Base-by-base conservation (phyloP, 2,329 filamentous ascomycete genomes). In the Nannizziopsis barbatae region DNA sequence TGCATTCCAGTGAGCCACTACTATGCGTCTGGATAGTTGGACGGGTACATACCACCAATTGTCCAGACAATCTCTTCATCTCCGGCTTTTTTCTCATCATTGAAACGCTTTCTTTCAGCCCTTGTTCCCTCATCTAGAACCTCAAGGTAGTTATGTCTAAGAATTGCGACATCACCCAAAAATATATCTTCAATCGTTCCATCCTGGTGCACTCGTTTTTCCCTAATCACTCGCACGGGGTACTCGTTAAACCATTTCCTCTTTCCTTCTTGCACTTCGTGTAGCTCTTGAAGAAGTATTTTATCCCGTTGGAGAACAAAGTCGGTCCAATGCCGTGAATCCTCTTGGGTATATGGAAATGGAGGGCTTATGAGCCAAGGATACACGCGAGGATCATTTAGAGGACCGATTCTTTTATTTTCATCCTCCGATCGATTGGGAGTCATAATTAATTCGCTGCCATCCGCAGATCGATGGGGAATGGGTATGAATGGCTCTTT, bases 61-160 rank as follows among this genome's bases (percentile, higher is more conserved):
- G 27, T 18, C 50, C 50, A 52, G 10, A 47, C n/a, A 14, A 50
- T 47, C 7, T 42, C 41, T 22, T 44, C 39, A 37, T 52, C 50
- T n/a, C 50, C 50, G 2, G 15, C 43, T 9, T 44, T 30, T 31
- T 35, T 46, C 20, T 45, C 43, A 12, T 36, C 39, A 30, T 52
- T 52, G 11, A 38, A 17, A 9, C 35, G 20, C 9, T 33, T 36
- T 3, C 1, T 27, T 44, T 36, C 30, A 6, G 35, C 39, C 14
- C 39, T 43, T 35, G 41, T 42, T 3, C 14, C 43, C 32, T 49
- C 42, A 35, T 50, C 47, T 38, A 42, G 15, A 4, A 50, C 20
- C 31, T 50, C 47, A 12, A 20, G 5, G 14, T 40, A 52, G 3
- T n/a, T 42, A 43, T 52, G 10, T 32, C 45, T 49, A 2, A 17